phyloP scores from a whole-genome alignment of 208 protist species.

The Vickermania ingenoplastis region DNA sequence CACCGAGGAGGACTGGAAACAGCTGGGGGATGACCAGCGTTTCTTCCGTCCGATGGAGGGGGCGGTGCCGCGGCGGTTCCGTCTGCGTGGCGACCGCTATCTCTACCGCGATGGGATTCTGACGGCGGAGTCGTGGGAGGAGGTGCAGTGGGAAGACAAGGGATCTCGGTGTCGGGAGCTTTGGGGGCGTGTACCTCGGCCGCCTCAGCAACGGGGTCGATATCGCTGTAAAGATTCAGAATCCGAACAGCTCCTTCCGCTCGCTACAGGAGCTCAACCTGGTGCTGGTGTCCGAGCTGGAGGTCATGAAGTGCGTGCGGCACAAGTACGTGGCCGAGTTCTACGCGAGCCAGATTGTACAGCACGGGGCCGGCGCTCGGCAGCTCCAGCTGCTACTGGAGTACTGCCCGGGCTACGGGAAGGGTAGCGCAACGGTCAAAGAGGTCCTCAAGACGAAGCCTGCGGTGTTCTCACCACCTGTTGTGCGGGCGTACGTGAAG shows the following conservation, averaged over 20 bases:
- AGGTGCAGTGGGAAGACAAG: neutral
- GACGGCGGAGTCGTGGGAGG: neutral
- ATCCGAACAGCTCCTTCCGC: neutral
- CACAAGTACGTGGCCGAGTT: neutral
- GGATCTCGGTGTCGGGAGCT: neutral
- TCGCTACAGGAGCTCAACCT: neutral
- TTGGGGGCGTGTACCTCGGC: neutral
- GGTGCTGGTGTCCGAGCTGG: neutral
- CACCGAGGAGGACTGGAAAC: neutral
- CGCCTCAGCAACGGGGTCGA: neutral
- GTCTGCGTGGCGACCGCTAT: neutral
- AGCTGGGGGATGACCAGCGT: neutral
- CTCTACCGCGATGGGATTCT: neutral
- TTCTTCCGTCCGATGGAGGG: neutral
- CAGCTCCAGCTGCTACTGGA: neutral
- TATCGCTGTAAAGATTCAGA: neutral
- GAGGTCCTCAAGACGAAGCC: slow-evolving; percentile 8
- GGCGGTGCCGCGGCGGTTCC: neutral
- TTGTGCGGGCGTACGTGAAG: slow-evolving; percentile 41
- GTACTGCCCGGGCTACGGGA: neutral
- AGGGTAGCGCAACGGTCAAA: neutral
- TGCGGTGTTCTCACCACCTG: neutral
- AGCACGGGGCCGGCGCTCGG: neutral
- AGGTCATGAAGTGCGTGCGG: neutral
- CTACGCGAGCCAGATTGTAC: neutral